Base-by-base conservation (phyloP, 345 rosid genomes). In the Clausena lansium region DNA sequence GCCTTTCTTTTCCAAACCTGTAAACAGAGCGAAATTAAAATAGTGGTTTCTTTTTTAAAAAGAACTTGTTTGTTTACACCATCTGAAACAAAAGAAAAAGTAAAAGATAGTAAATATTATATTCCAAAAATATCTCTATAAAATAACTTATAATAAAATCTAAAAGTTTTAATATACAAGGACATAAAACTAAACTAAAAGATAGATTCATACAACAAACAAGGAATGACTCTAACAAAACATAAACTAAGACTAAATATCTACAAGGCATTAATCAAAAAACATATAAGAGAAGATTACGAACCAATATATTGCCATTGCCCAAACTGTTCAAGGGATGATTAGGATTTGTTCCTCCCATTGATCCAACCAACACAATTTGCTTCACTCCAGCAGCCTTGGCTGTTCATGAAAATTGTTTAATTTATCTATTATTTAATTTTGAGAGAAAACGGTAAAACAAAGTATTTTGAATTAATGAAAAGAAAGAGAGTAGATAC, bases 1-100 rank as follows among this genome's bases (percentile, higher is more conserved):
- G 99, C 94, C 80, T 96, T 96, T 87, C 99, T 91, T 90, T 96
- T 96, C 99, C 99, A 96, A 20, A 94, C 86, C 99, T 91, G 76
- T 35, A 62, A 73, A 19, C 39, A 66, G 8, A 20, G 78, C 25
- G 78, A 67, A 32, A 60, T 35, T 50, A 76, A 66, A 4, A 74
- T 68, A 6, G 4, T 17, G 65, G 32, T 10, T n/a, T n/a, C n/a
- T n/a, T n/a, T n/a, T n/a, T n/a, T n/a, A n/a, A n/a, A n/a, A n/a
- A n/a, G n/a, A n/a, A n/a, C n/a, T n/a, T n/a, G n/a, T n/a, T n/a
- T n/a, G n/a, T n/a, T n/a, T n/a, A n/a, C n/a, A n/a, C n/a, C n/a
- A n/a, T n/a, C n/a, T n/a, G n/a, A n/a, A n/a, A n/a, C n/a, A n/a
- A n/a, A n/a, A n/a, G n/a, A n/a, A n/a, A n/a, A n/a, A n/a, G n/a